Evolutionary conservation across 1,284 basidiomycete species (phyloP), one percentile per base, ranked within the genome.

Genomic region (Bjerkandera adusta): DNA sequence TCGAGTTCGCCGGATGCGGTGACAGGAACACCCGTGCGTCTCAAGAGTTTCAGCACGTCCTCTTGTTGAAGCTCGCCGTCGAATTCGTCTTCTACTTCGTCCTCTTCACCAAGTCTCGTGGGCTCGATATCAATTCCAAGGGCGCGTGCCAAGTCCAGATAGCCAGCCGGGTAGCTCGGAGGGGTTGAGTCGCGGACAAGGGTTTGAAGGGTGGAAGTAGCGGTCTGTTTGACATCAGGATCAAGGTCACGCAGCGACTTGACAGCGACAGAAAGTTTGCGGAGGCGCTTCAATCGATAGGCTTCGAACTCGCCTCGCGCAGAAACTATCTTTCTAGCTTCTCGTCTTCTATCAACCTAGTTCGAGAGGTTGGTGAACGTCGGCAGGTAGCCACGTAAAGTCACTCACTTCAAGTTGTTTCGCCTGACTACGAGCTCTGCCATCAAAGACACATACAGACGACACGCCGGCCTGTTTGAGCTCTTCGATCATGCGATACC

Each of bases 391-490:
- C 32, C 16, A 36, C 27, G 15, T 16, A 21, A 25, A 30, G 15
- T n/a, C n/a, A 54, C 66, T 45, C 48, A 86, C 88, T 75, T 91
- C 89, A 29, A 69, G 66, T 30, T 75, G 69, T 60, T 91, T 91
- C 2, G 88, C 89, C n/a, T 61, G 43, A 57, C 68, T 81, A 16
- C 89, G 76, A 47, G 77, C 65, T 49, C 75, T 75, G 6, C 88
- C 88, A 57, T 91, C 88, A 57, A 91, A 91, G 1, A 90, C 80
- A 57, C 88, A 90, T 5, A 89, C 75, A 4, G 79, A 76, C 30
- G 70, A 66, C 7, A 90, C 76, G 20, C 70, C 69, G 29, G 71
- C 63, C 8, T 79, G 72, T 36, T 69, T 70, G 20, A 91, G 65
- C 54, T 89, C 85, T 36, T 70, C 68, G 4, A 81, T 68, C 22